Conservation (phyloP, 2,329 filamentous ascomycete genomes). For the Pseudogymnoascus sp. region DNA sequence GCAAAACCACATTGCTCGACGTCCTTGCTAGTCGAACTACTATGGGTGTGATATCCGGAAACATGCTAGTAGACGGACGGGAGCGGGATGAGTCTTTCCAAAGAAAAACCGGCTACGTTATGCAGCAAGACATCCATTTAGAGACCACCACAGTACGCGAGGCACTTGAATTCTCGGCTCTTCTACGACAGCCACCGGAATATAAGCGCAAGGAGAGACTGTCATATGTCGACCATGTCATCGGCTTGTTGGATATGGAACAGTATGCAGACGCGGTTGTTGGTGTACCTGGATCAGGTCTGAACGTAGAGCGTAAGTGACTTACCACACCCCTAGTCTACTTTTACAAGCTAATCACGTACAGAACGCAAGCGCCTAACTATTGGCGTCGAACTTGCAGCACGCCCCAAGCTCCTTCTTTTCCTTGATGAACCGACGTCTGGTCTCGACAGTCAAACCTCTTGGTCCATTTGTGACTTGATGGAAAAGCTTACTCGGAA, state of each 20-base stretch:
- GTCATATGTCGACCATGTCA: slow-evolving; percentile 73
- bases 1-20: slow-evolving; percentile 82
- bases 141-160: slow-evolving; percentile 79
- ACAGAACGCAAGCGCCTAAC: slow-evolving; percentile 49
- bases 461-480: slow-evolving; percentile 55
- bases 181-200: slow-evolving; percentile 73
- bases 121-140: slow-evolving; percentile 85
- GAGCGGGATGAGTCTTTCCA: slow-evolving; percentile 76
- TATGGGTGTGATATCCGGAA: slow-evolving; percentile 79
- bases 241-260: slow-evolving; percentile 52
- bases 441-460: slow-evolving; percentile 54
- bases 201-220: slow-evolving; percentile 68
- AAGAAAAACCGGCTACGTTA: slow-evolving; percentile 65
- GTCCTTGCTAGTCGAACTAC: slow-evolving; percentile 76
- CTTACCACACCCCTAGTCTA: background rate
- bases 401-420: slow-evolving; percentile 48
- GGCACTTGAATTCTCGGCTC: slow-evolving; percentile 78
- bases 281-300: slow-evolving; percentile 51
- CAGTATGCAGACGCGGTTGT: slow-evolving; percentile 60
- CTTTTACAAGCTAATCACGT: background rate
- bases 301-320: slow-evolving; percentile 44
- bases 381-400: slow-evolving; percentile 49
- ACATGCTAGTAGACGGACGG: slow-evolving; percentile 60
- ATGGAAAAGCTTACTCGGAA: slow-evolving; percentile 50
- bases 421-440: slow-evolving; percentile 55